Evolutionary conservation across 2,329 filamentous ascomycete species (phyloP).

Genomic region (Cercospora sp.): DNA sequence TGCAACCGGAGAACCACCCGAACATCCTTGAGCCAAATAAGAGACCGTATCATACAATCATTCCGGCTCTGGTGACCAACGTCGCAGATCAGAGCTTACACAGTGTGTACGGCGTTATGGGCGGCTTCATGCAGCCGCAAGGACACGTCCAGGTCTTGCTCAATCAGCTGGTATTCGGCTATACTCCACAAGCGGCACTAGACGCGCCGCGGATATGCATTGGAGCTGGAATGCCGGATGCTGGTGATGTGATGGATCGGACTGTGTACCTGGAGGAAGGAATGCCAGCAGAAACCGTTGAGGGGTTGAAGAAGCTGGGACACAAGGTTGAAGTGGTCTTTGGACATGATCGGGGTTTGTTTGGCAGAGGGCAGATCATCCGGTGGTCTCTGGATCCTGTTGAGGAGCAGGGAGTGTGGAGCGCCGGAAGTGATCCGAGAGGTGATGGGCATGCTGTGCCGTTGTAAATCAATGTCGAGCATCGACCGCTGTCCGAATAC

Average conservation of each 20-base stretch:
- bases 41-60: constrained; percentile 96
- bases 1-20: constrained; percentile 66
- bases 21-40: constrained; percentile 80
- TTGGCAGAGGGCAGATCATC: constrained; percentile 87
- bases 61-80: constrained; percentile 86
- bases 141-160: constrained; percentile 91
- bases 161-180: constrained; percentile 79
- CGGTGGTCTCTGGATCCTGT: constrained; percentile 66
- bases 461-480: not conserved
- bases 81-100: constrained; percentile 71
- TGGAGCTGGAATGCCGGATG: constrained; percentile 67
- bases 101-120: constrained; percentile 93
- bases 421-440: constrained; percentile 81
- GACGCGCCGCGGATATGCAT: constrained; percentile 93
- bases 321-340: constrained; percentile 70
- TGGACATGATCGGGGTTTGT: constrained; percentile 67
- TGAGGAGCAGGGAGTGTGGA: constrained; percentile 74
- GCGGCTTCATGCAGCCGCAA: constrained; percentile 97
- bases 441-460: constrained; percentile 74
- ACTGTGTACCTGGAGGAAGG: constrained; percentile 81
- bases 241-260: constrained; percentile 58
- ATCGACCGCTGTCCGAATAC: not conserved
- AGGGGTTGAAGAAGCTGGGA: constrained; percentile 67
- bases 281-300: constrained; percentile 66
- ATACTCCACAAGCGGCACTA: constrained; percentile 82